These are phyloP conservation scores for Odonthalia washingtoniensis DNA, from an alignment of 31 red algal genomes.

Conservation along the genomic window DNA sequence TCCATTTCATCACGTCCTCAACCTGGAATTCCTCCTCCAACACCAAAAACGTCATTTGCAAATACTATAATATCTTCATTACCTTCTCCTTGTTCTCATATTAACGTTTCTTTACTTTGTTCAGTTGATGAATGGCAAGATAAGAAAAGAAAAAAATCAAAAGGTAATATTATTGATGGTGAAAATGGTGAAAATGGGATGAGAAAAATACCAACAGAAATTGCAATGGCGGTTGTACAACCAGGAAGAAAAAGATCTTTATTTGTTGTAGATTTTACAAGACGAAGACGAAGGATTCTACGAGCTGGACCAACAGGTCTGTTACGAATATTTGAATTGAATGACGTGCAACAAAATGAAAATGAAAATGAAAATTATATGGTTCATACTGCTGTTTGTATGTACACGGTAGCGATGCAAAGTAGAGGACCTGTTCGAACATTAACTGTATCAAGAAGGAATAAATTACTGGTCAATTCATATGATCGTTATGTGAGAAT, in stretches of 20 bases:
- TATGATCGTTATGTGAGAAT: conserved; percentile 78
- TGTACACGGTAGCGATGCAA: conserved; percentile 48
- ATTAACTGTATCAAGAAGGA: conserved; percentile 59
- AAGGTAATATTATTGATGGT: not conserved
- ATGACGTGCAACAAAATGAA: not conserved
- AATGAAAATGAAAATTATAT: no score
- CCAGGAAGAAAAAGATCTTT: not conserved
- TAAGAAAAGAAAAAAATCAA: not conserved
- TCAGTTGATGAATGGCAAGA: conserved; percentile 47
- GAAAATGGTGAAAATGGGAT: not conserved
- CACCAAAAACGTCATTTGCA: conserved; percentile 31
- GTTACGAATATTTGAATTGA: conserved; percentile 64
- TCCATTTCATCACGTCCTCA: not conserved
- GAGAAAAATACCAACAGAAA: not conserved
- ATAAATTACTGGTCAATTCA: conserved; percentile 67
- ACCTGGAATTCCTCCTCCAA: conserved; percentile 2
- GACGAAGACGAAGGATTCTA: conserved; percentile 44
- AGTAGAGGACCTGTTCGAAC: conserved; percentile 61
- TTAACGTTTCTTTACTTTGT: conserved; percentile 51
- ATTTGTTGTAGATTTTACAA: conserved; percentile 31
- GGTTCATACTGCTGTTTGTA: conserved; percentile 44
- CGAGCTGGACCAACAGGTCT: conserved; percentile 68
- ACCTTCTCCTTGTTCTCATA: conserved; percentile 10
- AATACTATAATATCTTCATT: conserved; percentile 45
- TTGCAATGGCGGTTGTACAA: not conserved